Evolutionary conservation across 768 basidiomycete species (phyloP).

Genomic region (Suillus luteus): DNA sequence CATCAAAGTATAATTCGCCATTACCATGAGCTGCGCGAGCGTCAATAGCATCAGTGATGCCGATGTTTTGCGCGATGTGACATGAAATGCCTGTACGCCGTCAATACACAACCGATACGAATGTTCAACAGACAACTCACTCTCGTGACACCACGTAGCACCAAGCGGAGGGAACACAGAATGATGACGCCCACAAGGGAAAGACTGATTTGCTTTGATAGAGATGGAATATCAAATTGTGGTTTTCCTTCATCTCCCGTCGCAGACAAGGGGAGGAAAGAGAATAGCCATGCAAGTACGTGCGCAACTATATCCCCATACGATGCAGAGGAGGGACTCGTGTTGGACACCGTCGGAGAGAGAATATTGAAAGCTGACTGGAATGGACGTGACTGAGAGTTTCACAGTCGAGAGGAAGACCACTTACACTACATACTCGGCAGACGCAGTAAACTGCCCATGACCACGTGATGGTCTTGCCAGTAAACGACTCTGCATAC

Average conservation of each 20-base stretch:
- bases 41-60: constrained; percentile 77
- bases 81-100: constrained; percentile 51
- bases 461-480: constrained; percentile 49
- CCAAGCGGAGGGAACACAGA: constrained; percentile 66
- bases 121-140: constrained; percentile 34
- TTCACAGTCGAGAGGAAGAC: neutral
- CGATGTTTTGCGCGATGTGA: constrained; percentile 68
- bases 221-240: constrained; percentile 38
- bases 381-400: constrained; percentile 17
- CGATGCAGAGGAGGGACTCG: constrained; percentile 42
- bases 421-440: constrained; percentile 61
- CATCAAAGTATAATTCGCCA: constrained; percentile 7
- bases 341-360: constrained; percentile 28
- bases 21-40: constrained; percentile 83
- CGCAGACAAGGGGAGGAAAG: constrained; percentile 35
- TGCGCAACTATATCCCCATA: constrained; percentile 47
- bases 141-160: constrained; percentile 67
- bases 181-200: constrained; percentile 77
- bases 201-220: constrained; percentile 62
- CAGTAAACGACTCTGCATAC: constrained; percentile 56
- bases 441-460: constrained; percentile 72
- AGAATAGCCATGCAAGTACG: constrained; percentile 41
- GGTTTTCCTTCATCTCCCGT: constrained; percentile 21
- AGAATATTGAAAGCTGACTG: constrained; percentile 38
- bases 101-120: neutral